Base-by-base conservation (phyloP, 2,329 filamentous ascomycete genomes). In the Nigrospora osmanthi region DNA sequence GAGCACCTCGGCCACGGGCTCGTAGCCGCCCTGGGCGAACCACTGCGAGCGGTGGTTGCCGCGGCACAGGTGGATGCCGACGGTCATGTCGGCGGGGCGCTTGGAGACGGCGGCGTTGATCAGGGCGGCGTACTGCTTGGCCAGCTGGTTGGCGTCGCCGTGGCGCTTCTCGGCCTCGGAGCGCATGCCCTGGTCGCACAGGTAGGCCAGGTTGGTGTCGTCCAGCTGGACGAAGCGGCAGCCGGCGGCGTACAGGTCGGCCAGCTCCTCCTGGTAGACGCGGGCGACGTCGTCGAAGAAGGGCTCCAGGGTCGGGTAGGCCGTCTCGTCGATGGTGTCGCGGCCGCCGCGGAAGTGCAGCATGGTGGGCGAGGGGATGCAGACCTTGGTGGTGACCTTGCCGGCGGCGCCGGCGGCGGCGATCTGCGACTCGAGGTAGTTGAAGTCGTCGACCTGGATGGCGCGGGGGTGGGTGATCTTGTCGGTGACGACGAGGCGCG, bases 331-430 rank as follows among this genome's bases (percentile, higher is more conserved):
- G 57, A 78, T 78, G 52, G 66, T 67, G 17, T 75, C 72, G 31
- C 75, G 66, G 11, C 69, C 72, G 48, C 74, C 73, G 46, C 75
- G 71, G 68, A 80, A 79, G 57, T 79, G 75, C 42, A 78, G 69
- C 75, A 78, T 78, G n/a, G 76, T 79, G 12, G 76, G 76, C 35
- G 64, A 70, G 4, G 76, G 75, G 48, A 80, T 78, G 65, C 72
- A 75, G 31, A 79, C 75, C 58, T 80, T 80, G 35, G 71, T 67
- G 3, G 64, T 72, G 38, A 57, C 59, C 43, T 61, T 60, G 43
- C 57, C 62, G 28, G 53, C 45, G 15, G 45, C 44, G 39, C 52
- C 52, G 35, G 55, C 52, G 45, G 57, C 54, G 19, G 57, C 59
- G 58, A 77, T 72, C 38, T 67, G 66, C 30, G 63, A 54, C 60